Evolutionary conservation across 148 eudicot genomes (phyloP).

Genomic region (Suaeda aralocaspica): DNA sequence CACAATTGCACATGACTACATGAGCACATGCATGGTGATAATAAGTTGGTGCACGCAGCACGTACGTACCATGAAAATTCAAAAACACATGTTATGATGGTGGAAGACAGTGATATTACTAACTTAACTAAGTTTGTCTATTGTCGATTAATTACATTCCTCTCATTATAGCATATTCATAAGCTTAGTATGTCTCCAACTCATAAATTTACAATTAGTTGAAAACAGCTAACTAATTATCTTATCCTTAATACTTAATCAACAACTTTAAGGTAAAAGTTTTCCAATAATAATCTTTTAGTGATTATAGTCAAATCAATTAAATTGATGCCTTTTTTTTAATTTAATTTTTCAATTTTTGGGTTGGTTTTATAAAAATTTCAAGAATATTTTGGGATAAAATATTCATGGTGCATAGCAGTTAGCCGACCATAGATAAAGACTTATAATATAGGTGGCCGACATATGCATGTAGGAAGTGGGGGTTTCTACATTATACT

Average conservation of each 20-base stretch:
- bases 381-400: neutral
- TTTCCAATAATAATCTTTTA: slow-evolving; percentile 12
- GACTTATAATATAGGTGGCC: slow-evolving; percentile 21
- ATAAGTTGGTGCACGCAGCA: too few species aligned
- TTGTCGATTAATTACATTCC: too few species aligned
- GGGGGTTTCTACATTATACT: neutral
- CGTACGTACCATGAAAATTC: neutral
- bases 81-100: neutral
- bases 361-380: too few species aligned
- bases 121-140: neutral
- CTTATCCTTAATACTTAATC: neutral
- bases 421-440: slow-evolving; percentile 15
- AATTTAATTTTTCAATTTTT: too few species aligned
- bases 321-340: neutral
- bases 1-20: too few species aligned
- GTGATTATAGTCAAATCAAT: neutral
- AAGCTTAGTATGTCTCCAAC: neutral
- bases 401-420: slow-evolving; percentile 19
- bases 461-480: slow-evolving; percentile 23
- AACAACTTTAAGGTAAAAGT: slow-evolving; percentile 13
- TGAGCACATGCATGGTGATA: too few species aligned
- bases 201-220: neutral
- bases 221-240: slow-evolving; percentile 22
- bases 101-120: neutral
- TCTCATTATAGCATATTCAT: neutral